phyloP scores from a whole-genome alignment of 2,329 filamentous ascomycete genomes.

The Penicillium sp. region DNA sequence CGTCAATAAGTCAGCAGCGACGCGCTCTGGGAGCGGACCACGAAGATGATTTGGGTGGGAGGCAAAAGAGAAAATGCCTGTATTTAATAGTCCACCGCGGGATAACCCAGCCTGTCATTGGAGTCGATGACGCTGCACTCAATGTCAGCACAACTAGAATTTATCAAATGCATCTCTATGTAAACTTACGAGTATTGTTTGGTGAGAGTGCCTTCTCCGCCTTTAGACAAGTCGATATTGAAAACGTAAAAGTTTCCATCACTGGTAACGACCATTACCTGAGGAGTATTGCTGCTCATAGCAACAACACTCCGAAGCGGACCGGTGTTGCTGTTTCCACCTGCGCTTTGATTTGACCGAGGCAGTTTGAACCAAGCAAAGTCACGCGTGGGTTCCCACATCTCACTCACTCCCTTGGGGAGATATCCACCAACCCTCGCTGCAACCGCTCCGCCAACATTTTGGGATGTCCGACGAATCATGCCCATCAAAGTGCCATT shows the following conservation, averaged over 20 bases:
- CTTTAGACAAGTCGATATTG: constrained; percentile 90
- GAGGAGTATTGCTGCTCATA: constrained; percentile 90
- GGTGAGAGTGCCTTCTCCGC: constrained; percentile 86
- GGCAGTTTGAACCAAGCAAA: constrained; percentile 97
- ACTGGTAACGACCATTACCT: constrained; percentile 97
- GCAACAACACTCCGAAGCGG: constrained; percentile 90
- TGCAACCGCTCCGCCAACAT: constrained; percentile 85
- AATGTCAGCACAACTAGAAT: constrained; percentile 18
- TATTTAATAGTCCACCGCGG: constrained; percentile 41
- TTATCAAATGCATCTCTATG: neutral
- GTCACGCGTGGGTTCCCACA: constrained; percentile 94
- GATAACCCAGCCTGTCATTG: constrained; percentile 47
- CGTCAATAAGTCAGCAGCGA: neutral
- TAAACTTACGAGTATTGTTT: constrained; percentile 89
- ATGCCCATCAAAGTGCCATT: constrained; percentile 87
- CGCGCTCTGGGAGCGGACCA: neutral
- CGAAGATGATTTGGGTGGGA: neutral
- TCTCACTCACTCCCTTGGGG: constrained; percentile 90
- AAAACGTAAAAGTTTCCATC: constrained; percentile 95
- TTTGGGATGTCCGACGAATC: constrained; percentile 90
- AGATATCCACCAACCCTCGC: constrained; percentile 90
- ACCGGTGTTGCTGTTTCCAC: constrained; percentile 46
- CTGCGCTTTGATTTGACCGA: constrained; percentile 54
- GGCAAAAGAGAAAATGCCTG: neutral
- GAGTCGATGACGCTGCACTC: constrained; percentile 46